phyloP scores from a whole-genome alignment of 75 land plant species.

The Larix kaempferi region DNA sequence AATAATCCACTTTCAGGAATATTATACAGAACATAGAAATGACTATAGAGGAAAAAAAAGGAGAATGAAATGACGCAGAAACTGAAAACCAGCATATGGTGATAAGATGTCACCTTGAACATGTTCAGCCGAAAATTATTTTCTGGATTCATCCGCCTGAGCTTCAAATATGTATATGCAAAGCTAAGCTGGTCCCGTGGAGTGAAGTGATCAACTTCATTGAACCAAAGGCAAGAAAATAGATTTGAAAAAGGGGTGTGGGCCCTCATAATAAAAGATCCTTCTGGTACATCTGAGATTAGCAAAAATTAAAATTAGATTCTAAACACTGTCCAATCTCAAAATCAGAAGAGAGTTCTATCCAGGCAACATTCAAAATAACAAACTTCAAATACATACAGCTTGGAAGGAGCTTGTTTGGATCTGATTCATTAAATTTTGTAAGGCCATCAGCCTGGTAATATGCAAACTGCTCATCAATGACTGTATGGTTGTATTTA shows the following conservation, averaged over 20 bases:
- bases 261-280: conserved; percentile 90
- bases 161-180: conserved; percentile 90
- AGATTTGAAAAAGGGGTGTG: conserved; percentile 99
- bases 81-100: neutral
- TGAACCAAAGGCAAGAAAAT: conserved; percentile 99
- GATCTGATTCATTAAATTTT: conserved; percentile 83
- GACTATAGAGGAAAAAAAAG: too few relatives aligned
- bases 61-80: too few relatives aligned
- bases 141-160: conserved; percentile 71
- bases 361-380: neutral
- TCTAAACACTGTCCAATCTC: neutral
- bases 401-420: conserved; percentile 72
- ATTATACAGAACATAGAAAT: too few relatives aligned
- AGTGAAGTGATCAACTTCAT: conserved; percentile 95
- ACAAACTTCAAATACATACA: conserved; percentile 34
- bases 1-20: too few relatives aligned
- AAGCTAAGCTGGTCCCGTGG: conserved; percentile 97
- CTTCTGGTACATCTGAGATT: conserved; percentile 92
- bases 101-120: conserved; percentile 69
- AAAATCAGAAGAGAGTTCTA: neutral
- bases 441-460: conserved; percentile 86
- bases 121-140: conserved; percentile 68
- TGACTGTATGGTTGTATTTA: conserved; percentile 84
- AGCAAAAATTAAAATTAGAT: neutral
- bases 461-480: conserved; percentile 86